A percentile compares a stretch with the other conserved stretches of the same genome.
phyloP scores from a whole-genome alignment of 2,329 filamentous ascomycete genomes.

The Teratosphaeria epicoccoides region DNA sequence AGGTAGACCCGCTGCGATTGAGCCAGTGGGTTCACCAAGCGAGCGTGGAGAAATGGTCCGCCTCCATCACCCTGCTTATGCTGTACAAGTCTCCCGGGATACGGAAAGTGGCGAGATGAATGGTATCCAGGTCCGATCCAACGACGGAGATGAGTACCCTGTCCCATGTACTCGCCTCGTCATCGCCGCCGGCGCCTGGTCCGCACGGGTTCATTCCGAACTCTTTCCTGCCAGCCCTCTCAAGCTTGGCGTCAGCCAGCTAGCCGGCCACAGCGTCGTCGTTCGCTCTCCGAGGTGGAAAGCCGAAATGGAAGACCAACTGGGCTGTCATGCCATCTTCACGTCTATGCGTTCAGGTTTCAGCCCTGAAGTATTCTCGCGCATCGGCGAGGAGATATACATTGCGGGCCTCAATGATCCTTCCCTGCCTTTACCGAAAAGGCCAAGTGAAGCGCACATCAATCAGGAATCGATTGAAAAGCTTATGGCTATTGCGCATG shows the following conservation, averaged over 20 bases:
- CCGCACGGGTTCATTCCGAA: constrained; percentile 49
- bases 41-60: constrained; percentile 51
- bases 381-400: constrained; percentile 58
- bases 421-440: constrained; percentile 47
- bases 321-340: constrained; percentile 57
- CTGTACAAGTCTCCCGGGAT: constrained; percentile 44
- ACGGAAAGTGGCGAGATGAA: constrained; percentile 38
- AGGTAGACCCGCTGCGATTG: constrained; percentile 57
- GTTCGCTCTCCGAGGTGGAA: constrained; percentile 50
- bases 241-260: constrained; percentile 46
- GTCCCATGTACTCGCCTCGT: constrained; percentile 56
- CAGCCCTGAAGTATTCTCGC: constrained; percentile 61
- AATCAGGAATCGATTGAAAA: constrained; percentile 38
- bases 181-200: constrained; percentile 63
- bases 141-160: constrained; percentile 31
- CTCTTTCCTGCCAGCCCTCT: constrained; percentile 51
- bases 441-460: constrained; percentile 42
- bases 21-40: constrained; percentile 54
- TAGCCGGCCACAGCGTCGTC: constrained; percentile 65
- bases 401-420: constrained; percentile 60
- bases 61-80: constrained; percentile 54
- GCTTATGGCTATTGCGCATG: constrained; percentile 40
- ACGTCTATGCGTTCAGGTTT: constrained; percentile 48
- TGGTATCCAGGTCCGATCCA: constrained; percentile 41
- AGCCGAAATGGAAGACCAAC: constrained; percentile 30